Evolutionary conservation across 2,329 filamentous ascomycete species (phyloP), one percentile per base, ranked within the genome.

Genomic region (Fusarium sp.): DNA sequence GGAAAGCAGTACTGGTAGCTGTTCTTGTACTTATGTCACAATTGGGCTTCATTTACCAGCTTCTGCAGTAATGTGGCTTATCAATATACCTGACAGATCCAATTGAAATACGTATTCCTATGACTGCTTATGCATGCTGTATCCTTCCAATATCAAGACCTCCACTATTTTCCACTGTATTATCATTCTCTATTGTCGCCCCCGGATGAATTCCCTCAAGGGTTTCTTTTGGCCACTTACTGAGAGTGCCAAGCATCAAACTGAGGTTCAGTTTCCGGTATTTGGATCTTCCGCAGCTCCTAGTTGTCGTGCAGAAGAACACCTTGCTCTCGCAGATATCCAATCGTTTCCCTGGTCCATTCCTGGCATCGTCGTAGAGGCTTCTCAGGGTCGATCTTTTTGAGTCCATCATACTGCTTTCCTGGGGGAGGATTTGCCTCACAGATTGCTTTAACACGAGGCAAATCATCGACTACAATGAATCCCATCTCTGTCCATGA

Each of bases 41-140:
- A 7, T 47, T 28, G 2, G 8, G 0, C 5, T 47, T 5, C 10
- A 20, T 12, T 22, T 47, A 4, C 18, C 20, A 22, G 18, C 5
- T 28, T 3, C 5, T 28, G 3, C 0, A 7, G 3, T 11, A 3
- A 13, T 20, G 14, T 5, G 5, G 2, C 44, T 15, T 1, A 4
- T 15, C 28, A 31, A 31, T 8, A 20, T 4, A 20, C 44, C 18
- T 26, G 2, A 28, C 0, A 2, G 5, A 28, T 4, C 5, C n/a
- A 18, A 13, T 26, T 15, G 4, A 2, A 28, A 5, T 20, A 26
- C 2, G 14, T 22, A 11, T 15, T 1, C 18, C 18, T 15, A 47
- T 9, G 12, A 15, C 44, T 2, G 8, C 24, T 11, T 15, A 28
- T 5, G 20, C 2, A 14, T 47, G 12, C 13, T 47, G 44, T 1